Base-by-base conservation (phyloP, 2,329 filamentous ascomycete species). In the Arthrobotrys sinensis region DNA sequence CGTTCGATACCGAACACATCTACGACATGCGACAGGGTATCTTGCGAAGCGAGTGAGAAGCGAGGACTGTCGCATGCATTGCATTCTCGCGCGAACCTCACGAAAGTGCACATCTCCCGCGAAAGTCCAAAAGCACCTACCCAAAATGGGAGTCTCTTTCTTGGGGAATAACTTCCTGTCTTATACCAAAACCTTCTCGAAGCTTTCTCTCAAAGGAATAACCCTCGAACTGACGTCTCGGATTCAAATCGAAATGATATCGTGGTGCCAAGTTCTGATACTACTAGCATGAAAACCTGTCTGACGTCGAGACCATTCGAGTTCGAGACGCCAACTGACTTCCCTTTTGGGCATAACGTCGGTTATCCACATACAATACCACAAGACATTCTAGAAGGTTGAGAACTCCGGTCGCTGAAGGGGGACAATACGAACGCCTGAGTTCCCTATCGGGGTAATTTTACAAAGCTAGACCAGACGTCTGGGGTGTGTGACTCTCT, bases 251-350 rank as follows among this genome's bases (percentile, higher is more conserved):
- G 19, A 28, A 38, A 12, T 38, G 12, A 11, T 12, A 38, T 38
- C 52, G n/a, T 7, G 16, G 19, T n/a, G 38, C 60, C 50, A 60
- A 71, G 45, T 40, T 64, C 16, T 73, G 69, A 73, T 36, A 45
- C 57, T 38, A 32, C 28, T 4, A 21, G 11, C n/a, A 21, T 57
- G 32, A 65, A 72, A 64, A 73, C 12, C 12, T 60, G 69, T 73
- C 32, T 66, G 62, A 60, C 62, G 19, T 36, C 53, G 66, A 70
- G 66, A 70, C 66, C 10, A 62, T 50, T 64, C 38, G 46, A 46
- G 36, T 64, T 55, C 68, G 45, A 72, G 57, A 72, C 68, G 34
- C 8, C 19, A 11, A 32, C 52, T 10, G 16, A 21, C 45, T 71
- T 48, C 67, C 55, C 36, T 11, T 53, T 71, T 64, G 6, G 67